These are phyloP conservation scores for Claviceps humidiphila DNA, from an alignment of 2,329 filamentous ascomycete genomes.

Conservation along the genomic window DNA sequence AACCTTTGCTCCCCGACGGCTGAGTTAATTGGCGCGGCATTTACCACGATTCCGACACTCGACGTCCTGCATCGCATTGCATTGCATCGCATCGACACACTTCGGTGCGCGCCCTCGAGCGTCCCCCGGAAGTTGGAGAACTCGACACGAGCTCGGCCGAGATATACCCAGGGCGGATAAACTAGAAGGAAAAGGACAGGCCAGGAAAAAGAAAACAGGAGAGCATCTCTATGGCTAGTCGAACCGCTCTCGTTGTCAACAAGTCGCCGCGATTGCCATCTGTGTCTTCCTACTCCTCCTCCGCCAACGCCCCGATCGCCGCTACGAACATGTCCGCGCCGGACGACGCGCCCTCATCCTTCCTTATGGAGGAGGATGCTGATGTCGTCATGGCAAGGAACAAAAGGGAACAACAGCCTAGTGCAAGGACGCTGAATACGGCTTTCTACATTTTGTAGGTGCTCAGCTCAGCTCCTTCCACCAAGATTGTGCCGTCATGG, in stretches of 20 bases:
- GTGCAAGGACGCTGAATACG: conserved; percentile 17
- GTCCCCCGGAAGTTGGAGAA: background rate
- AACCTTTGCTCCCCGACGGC: too few relatives aligned
- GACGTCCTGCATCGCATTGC: background rate
- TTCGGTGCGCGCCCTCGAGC: background rate
- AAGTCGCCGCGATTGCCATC: background rate
- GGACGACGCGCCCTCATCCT: background rate
- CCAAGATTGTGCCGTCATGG: background rate
- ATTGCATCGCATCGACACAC: background rate
- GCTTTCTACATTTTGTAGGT: conserved; percentile 20
- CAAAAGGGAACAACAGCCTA: background rate
- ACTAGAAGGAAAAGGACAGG: background rate
- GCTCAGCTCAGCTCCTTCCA: conserved; percentile 2
- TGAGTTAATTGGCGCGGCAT: too few relatives aligned
- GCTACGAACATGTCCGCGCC: conserved; percentile 1
- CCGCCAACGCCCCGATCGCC: background rate
- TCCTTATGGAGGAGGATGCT: conserved; percentile 14
- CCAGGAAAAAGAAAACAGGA: background rate
- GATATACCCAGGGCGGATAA: too few relatives aligned
- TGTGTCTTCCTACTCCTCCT: background rate
- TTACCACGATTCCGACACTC: too few relatives aligned
- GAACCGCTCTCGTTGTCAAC: background rate
- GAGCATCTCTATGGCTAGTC: background rate
- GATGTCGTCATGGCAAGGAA: conserved; percentile 6
- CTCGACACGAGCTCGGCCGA: background rate